Evolutionary conservation across 352 stramenopile species (phyloP), one percentile per base, ranked within the genome.

Genomic region (Globisporangium nodosum): DNA sequence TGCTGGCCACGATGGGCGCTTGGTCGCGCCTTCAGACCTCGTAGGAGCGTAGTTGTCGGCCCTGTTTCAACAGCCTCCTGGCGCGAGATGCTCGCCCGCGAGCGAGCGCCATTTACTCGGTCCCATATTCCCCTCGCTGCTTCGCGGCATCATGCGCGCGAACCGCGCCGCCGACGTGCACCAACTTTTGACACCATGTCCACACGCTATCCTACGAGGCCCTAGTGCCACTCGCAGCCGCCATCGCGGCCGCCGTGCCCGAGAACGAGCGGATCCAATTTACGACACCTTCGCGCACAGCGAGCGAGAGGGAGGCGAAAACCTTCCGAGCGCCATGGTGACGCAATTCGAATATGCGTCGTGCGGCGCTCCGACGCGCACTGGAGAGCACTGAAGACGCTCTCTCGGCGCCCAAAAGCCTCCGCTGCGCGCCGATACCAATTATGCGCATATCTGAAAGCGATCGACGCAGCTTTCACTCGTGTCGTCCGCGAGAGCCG

Each of bases 251-350:
- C 37, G 12, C 11, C 5, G 13, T 6, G 37, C 1, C 37, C 37
- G 37, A 43, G 37, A 30, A 12, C 45, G 20, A 31, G 20, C 45
- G n/a, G 45, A 49, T 31, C 45, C 45, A 49, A 31, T 49, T 49
- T 49, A 18, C 18, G 18, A 6, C 43, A 48, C 16, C 43, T 27
- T 3, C 45, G 45, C 7, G 20, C 45, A n/a, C 45, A 37, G 24
- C 20, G 45, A 12, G 45, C n/a, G n/a, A 30, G 24, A 24, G 4
- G 45, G 45, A 12, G 20, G 18, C 18, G 45, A 49, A 49, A 49
- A 49, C 45, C 45, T 49, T 49, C 45, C 20, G n/a, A 49, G 45
- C 45, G 45, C 45, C 45, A 49, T 49, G 45, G 45, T 31, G 45
- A 49, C 45, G 45, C 45, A 31, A 27, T 30, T 49, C 45, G n/a